Percentiles rank a stretch among this genome's conserved stretches.
These are phyloP conservation scores for Saccharata proteae DNA, from an alignment of 2,329 filamentous ascomycete species.

Conservation along the genomic window DNA sequence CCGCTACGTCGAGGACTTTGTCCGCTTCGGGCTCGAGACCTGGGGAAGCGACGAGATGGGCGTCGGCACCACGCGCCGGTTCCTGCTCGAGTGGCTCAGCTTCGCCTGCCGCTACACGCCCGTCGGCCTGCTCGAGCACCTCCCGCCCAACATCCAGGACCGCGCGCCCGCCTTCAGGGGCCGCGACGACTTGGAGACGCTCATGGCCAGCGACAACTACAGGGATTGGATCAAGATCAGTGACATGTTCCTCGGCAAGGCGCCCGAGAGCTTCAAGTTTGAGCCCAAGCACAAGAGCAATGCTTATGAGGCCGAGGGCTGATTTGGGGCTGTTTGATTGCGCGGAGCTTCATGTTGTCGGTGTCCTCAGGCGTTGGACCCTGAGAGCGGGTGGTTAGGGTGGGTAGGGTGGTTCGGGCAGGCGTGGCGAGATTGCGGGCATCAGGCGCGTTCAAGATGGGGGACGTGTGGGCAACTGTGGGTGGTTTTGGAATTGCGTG, in stretches of 20 bases:
- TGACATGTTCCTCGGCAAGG: constrained; percentile 94
- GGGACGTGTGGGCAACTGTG: no score
- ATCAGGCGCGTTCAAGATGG: no score
- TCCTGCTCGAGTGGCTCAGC: constrained; percentile 90
- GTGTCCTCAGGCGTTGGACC: no score
- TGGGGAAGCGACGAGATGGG: constrained; percentile 96
- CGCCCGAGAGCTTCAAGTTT: constrained; percentile 83
- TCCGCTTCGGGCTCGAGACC: constrained; percentile 76
- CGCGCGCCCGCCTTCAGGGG: constrained; percentile 74
- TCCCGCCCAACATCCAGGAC: constrained; percentile 83
- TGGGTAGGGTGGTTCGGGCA: no score
- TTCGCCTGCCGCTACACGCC: constrained; percentile 90
- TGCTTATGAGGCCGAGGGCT: constrained; percentile 52
- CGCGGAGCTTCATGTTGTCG: no score
- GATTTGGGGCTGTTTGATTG: no score
- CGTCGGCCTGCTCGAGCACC: constrained; percentile 71
- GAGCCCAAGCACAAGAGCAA: constrained; percentile 97
- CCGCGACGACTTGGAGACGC: constrained; percentile 83
- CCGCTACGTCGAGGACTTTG: constrained; percentile 76
- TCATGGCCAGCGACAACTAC: constrained; percentile 82
- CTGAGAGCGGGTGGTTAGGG: no score
- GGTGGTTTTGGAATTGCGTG: no score
- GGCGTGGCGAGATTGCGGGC: no score
- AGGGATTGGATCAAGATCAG: constrained; percentile 99
- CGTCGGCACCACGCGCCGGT: constrained; percentile 78